Evolutionary conservation across 2,329 filamentous ascomycete genomes (phyloP).

Genomic region (Aspergillus flavus): DNA sequence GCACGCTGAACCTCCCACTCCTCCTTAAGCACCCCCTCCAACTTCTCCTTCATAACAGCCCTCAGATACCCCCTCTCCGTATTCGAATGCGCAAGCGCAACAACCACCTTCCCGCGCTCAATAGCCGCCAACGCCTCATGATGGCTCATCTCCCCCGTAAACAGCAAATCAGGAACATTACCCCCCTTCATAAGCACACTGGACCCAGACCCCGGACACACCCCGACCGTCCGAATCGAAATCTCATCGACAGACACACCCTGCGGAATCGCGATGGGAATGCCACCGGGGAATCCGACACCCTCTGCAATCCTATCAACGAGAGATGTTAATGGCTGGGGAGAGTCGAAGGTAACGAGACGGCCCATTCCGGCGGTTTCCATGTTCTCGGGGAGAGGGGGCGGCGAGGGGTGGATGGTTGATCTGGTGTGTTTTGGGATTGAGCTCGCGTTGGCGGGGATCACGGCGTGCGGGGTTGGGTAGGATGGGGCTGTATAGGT

Average conservation of each 20-base stretch:
- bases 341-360: constrained; percentile 56
- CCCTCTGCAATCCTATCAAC: constrained; percentile 64
- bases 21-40: constrained; percentile 61
- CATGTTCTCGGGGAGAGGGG: constrained; percentile 39
- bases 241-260: constrained; percentile 57
- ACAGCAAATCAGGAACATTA: constrained; percentile 70
- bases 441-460: constrained; percentile 31
- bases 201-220: constrained; percentile 87
- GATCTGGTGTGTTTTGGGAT: constrained; percentile 52
- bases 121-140: constrained; percentile 87
- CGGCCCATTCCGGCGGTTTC: constrained; percentile 63
- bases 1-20: constrained; percentile 56
- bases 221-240: constrained; percentile 69
- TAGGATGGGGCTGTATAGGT: constrained; percentile 46
- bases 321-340: constrained; percentile 58
- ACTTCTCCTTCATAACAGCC: constrained; percentile 67
- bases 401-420: constrained; percentile 55
- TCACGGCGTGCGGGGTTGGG: constrained; percentile 32
- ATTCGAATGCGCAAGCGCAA: constrained; percentile 90
- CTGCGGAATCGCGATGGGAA: constrained; percentile 66
- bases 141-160: constrained; percentile 92
- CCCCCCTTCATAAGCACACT: constrained; percentile 64
- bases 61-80: constrained; percentile 83
- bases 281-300: constrained; percentile 68
- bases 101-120: constrained; percentile 78